Base-by-base conservation (phyloP, 2,329 filamentous ascomycete genomes). In the Pseudogymnoascus sp. region DNA sequence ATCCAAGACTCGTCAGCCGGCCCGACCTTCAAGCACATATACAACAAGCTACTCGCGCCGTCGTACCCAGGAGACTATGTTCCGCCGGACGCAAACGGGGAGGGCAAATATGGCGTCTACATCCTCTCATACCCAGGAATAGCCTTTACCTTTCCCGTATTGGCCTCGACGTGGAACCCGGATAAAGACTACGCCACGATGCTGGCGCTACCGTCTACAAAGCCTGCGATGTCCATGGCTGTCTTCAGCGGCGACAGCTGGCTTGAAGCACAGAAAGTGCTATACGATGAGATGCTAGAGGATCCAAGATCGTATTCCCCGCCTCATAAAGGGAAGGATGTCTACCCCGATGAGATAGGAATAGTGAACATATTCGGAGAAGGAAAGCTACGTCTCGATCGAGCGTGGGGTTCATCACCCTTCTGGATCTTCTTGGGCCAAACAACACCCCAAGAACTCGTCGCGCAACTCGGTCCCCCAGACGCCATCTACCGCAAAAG, bases 51-150 rank as follows among this genome's bases (percentile, higher is more conserved):
- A n/a, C 86, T 99, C 65, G 94, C 94, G 0, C 92, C 92, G 15
- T 95, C 93, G 0, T 97, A 96, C 72, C 89, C 89, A 1, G 94
- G 94, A 65, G 94, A 99, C 77, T 99, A 93, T 70, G 81, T 96
- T 37, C 82, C 87, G 7, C 84, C 90, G 0, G 72, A 75, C 6
- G 70, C 77, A 1, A 78, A 77, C 2, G 75, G 79, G 36, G 76
- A 78, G 41, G 78, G 80, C 9, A 77, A 79, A 14, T 76, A 80
- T 62, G 92, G 92, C 14, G 88, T 85, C 20, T 99, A 97, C 71
- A 86, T 96, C 35, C 78, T 99, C 35, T 97, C 93, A 1, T 99
- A 97, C 74, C 92, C 93, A 0, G 94, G 94, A 0, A 86, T 99
- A 30, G 91, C 93, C 0, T 97, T 97, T 72, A 92, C 89, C 37